These are phyloP conservation scores for Spinellus fusiger DNA, from an alignment of 192 early-diverging fungal species.

Conservation along the genomic window DNA sequence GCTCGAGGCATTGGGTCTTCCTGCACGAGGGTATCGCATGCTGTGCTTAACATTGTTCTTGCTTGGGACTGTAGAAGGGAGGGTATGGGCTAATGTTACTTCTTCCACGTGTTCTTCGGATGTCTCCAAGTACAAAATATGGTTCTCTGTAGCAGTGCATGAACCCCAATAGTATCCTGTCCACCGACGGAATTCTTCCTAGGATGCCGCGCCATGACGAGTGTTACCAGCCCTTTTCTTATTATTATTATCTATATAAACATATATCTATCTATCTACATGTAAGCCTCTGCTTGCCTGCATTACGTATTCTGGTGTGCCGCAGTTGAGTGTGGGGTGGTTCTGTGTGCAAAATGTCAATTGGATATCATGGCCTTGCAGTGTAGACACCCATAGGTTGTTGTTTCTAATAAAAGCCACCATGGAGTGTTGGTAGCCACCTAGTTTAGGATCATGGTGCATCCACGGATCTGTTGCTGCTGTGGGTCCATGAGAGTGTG, in stretches of 20 bases:
- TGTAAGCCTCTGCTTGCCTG: constrained; percentile 32
- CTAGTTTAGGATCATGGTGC: constrained; percentile 51
- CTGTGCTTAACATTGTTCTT: no score
- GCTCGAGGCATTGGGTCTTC: constrained; percentile 48
- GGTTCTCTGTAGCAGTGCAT: constrained; percentile 16
- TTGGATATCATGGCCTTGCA: constrained; percentile 47
- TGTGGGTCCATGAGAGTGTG: no score
- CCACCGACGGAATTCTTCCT: constrained; percentile 62
- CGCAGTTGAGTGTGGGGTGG: constrained; percentile 43
- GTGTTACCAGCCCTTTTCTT: neutral
- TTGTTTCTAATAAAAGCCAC: constrained; percentile 55
- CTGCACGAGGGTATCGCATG: constrained; percentile 58
- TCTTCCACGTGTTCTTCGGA: constrained; percentile 53
- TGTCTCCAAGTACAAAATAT: constrained; percentile 54
- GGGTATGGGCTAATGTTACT: constrained; percentile 20
- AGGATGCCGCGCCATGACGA: neutral
- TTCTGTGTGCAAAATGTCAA: constrained; percentile 49
- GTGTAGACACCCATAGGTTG: constrained; percentile 55
- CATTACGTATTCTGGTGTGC: constrained; percentile 66
- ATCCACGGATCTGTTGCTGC: neutral
- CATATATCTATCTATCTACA: neutral
- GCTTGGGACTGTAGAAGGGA: no score
- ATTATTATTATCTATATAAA: neutral
- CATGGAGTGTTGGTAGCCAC: constrained; percentile 40
- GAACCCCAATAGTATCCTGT: constrained; percentile 61